Conservation (phyloP, 495 filamentous ascomycete species). For the Amphirosellinia nigrospora region DNA sequence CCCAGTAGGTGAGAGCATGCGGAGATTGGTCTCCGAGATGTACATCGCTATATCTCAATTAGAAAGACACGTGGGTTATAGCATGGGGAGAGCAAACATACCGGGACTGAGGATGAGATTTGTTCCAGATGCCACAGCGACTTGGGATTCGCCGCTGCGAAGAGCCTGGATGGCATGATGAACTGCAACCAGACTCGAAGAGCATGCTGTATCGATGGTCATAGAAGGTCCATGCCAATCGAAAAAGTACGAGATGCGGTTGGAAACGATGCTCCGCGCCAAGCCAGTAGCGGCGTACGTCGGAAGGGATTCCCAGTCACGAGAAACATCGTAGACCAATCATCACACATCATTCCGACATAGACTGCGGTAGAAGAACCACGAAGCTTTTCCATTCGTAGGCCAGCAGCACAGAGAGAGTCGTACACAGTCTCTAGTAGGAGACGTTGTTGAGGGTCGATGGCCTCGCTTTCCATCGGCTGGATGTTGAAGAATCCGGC, state of each 20-base stretch:
- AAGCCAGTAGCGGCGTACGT: constrained; percentile 45
- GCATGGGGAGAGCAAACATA: too few species aligned
- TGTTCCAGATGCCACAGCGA: constrained; percentile 48
- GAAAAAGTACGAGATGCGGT: constrained; percentile 57
- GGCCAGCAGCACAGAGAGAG: constrained; percentile 47
- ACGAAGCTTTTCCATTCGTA: too few species aligned
- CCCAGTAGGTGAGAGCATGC: too few species aligned
- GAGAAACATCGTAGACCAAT: too few species aligned
- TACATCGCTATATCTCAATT: too few species aligned
- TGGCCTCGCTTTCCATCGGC: constrained; percentile 36
- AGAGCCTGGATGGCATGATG: constrained; percentile 50
- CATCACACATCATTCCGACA: too few species aligned
- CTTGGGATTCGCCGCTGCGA: constrained; percentile 43
- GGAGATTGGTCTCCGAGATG: too few species aligned
- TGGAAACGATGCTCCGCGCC: constrained; percentile 49
- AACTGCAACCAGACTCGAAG: constrained; percentile 46
- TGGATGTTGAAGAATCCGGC: constrained; percentile 48
- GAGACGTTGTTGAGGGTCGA: constrained; percentile 46
- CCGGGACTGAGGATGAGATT: constrained; percentile 34
- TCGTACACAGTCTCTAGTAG: constrained; percentile 51
- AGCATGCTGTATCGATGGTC: constrained; percentile 53
- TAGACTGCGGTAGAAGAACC: too few species aligned
- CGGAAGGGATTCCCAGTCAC: too few species aligned
- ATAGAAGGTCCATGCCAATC: constrained; percentile 45
- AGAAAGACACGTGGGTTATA: too few species aligned